Conservation (phyloP, 768 basidiomycete genomes). For the Kwoniella heveanensis region DNA sequence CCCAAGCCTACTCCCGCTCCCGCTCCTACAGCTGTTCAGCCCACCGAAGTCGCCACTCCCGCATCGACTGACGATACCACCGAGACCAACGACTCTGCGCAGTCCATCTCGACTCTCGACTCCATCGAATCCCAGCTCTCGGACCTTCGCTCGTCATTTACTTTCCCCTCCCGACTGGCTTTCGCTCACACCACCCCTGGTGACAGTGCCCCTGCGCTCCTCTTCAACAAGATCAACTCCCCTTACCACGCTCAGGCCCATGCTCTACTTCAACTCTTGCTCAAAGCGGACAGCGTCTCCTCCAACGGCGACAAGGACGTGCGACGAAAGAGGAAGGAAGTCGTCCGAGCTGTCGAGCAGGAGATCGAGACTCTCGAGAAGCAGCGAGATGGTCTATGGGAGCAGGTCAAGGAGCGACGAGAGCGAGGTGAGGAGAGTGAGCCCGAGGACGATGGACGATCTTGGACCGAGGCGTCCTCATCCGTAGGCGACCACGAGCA, state of each 20-base stretch:
- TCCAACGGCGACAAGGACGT: conserved; percentile 65
- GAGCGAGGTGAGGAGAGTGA: conserved; percentile 39
- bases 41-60: conserved; percentile 3
- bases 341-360: conserved; percentile 65
- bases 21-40: conserved; percentile 11
- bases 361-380: conserved; percentile 60
- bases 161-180: conserved; percentile 38
- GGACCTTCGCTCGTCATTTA: conserved; percentile 31
- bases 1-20: conserved; percentile 27
- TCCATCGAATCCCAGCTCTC: conserved; percentile 36
- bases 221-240: conserved; percentile 67
- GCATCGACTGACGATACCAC: conserved; percentile 7
- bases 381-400: conserved; percentile 42
- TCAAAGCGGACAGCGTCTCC: conserved; percentile 69
- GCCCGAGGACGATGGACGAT: conserved; percentile 21
- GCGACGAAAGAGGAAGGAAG: conserved; percentile 60
- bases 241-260: conserved; percentile 68
- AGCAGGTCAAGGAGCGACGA: conserved; percentile 28
- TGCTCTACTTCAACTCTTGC: conserved; percentile 66
- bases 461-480: conserved; percentile 17
- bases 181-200: conserved; percentile 33
- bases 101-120: conserved; percentile 32
- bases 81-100: conserved; percentile 18
- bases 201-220: conserved; percentile 56
- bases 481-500: conserved; percentile 32